Evolutionary conservation across 164 flowering plant genomes (phyloP).

Genomic region (Stephania japonica): DNA sequence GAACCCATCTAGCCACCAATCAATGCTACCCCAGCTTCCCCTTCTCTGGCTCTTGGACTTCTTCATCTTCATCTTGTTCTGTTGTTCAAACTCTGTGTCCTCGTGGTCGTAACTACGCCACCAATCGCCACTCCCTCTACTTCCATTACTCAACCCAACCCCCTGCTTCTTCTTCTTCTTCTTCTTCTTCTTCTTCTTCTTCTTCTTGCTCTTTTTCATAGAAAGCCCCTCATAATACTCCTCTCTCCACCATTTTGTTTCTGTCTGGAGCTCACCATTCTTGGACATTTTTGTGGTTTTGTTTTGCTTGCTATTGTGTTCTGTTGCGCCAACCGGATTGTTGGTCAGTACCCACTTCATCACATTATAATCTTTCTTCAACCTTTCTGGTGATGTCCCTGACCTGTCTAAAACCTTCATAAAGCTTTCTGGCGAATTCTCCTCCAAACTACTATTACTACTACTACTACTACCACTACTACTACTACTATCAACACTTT

Average conservation of each 20-base stretch:
- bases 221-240: constrained; percentile 74
- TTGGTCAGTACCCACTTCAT: constrained; percentile 69
- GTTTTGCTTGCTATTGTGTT: too few relatives aligned
- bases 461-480: constrained; percentile 51
- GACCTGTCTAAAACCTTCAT: constrained; percentile 25
- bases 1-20: constrained; percentile 83
- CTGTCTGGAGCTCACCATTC: constrained; percentile 46
- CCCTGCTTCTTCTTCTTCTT: constrained; percentile 11
- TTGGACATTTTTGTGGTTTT: constrained; percentile 68
- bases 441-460: constrained; percentile 44
- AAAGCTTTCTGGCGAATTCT: constrained; percentile 40
- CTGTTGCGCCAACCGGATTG: too few relatives aligned
- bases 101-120: constrained; percentile 26
- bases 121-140: constrained; percentile 34
- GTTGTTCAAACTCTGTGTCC: constrained; percentile 25
- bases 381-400: constrained; percentile 38
- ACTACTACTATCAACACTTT: constrained; percentile 48
- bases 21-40: constrained; percentile 54
- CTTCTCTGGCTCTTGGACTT: constrained; percentile 41
- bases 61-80: background rate
- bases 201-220: constrained; percentile 45
- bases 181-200: constrained; percentile 41
- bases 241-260: constrained; percentile 94
- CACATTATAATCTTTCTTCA: constrained; percentile 75
- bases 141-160: constrained; percentile 4